Conservation (phyloP, 2,329 filamentous ascomycete genomes). For the Metarhizium sp. region DNA sequence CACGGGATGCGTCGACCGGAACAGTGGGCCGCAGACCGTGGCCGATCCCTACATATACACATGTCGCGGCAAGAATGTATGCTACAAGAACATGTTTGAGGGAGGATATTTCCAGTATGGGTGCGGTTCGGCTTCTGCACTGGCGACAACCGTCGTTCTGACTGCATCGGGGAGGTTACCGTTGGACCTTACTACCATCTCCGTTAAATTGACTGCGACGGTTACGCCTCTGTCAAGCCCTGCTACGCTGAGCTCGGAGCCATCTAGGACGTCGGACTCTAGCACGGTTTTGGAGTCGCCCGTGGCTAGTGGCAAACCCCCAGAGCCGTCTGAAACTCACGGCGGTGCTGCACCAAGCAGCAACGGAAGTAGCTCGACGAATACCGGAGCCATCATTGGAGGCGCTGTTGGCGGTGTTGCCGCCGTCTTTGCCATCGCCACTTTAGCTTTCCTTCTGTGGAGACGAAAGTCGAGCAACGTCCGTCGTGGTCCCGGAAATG, state of each 20-base stretch:
- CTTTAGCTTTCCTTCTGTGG: slow-evolving; percentile 33
- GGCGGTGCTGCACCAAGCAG: slow-evolving; percentile 18
- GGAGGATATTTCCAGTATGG: slow-evolving; percentile 49
- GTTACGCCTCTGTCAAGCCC: slow-evolving; percentile 29
- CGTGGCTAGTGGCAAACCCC: slow-evolving; percentile 3
- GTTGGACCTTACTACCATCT: slow-evolving; percentile 27
- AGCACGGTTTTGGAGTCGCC: neutral
- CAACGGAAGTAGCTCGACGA: slow-evolving; percentile 18
- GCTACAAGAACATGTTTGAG: slow-evolving; percentile 45
- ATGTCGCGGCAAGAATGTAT: slow-evolving; percentile 40
- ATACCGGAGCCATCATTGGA: slow-evolving; percentile 42
- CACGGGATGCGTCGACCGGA: slow-evolving; percentile 46
- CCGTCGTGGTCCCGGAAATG: neutral
- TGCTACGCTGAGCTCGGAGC: slow-evolving; percentile 27
- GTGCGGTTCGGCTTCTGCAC: slow-evolving; percentile 38
- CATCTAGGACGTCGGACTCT: slow-evolving; percentile 6
- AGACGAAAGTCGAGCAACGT: slow-evolving; percentile 19
- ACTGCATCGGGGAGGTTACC: slow-evolving; percentile 31
- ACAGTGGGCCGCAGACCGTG: slow-evolving; percentile 38
- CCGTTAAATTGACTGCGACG: slow-evolving; percentile 30
- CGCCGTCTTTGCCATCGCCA: slow-evolving; percentile 31
- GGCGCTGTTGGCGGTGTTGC: slow-evolving; percentile 44
- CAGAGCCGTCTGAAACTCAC: slow-evolving; percentile 9
- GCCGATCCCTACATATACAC: slow-evolving; percentile 49
- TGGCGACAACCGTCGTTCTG: slow-evolving; percentile 39